A percentile compares a stretch with the other conserved stretches of the same genome.
phyloP scores from a whole-genome alignment of 2,329 filamentous ascomycete genomes.

The Mycosphaerella sp. region DNA sequence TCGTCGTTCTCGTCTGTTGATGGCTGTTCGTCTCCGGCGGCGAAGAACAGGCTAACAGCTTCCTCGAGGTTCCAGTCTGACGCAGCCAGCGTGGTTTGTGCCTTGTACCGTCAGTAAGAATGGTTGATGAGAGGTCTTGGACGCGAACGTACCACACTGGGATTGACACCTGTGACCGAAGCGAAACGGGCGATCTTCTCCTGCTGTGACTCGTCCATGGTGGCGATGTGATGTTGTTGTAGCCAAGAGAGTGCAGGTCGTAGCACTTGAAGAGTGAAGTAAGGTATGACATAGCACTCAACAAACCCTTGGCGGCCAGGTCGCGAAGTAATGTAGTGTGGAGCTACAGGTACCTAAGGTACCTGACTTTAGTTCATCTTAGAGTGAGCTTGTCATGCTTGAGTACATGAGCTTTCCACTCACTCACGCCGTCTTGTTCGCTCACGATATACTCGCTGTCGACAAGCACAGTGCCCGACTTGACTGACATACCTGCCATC shows the following conservation, averaged over 20 bases:
- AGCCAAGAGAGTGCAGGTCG: conserved; percentile 6
- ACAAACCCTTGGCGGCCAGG: neutral
- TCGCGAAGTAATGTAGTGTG: neutral
- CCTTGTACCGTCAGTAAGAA: conserved; percentile 31
- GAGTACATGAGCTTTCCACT: too few relatives aligned
- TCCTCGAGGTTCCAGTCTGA: conserved; percentile 44
- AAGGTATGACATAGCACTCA: neutral
- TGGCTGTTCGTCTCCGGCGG: conserved; percentile 37
- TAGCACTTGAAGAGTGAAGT: neutral
- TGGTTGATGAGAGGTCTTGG: neutral
- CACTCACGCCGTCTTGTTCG: too few relatives aligned
- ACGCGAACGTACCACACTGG: conserved; percentile 28
- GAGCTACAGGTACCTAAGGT: neutral
- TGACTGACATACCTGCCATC: too few relatives aligned
- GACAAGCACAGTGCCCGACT: too few relatives aligned
- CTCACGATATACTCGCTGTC: too few relatives aligned
- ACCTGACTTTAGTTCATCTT: too few relatives aligned
- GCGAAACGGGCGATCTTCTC: conserved; percentile 35
- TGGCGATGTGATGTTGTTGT: conserved; percentile 5
- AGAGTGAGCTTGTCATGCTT: too few relatives aligned
- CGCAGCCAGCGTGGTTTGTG: conserved; percentile 40
- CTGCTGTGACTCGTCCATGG: conserved; percentile 30
- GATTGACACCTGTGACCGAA: conserved; percentile 33
- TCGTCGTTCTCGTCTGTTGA: conserved; percentile 32
- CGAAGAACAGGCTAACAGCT: conserved; percentile 43